These are phyloP conservation scores for Melastoma malabathricum DNA, from an alignment of 345 rosid genomes.

Conservation along the genomic window DNA sequence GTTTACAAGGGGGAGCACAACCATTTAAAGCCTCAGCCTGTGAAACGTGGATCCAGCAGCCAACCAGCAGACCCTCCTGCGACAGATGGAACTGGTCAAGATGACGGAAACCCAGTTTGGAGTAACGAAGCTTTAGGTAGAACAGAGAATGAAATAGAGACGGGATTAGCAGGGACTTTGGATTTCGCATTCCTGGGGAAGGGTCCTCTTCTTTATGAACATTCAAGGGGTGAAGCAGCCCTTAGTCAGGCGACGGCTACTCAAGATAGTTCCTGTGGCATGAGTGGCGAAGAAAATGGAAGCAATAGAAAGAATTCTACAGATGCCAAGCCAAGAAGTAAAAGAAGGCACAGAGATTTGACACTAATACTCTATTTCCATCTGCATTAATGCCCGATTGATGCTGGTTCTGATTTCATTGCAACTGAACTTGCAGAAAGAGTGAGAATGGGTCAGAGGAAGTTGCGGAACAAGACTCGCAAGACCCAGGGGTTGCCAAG, in stretches of 20 bases:
- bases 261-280: slow-evolving; percentile 49
- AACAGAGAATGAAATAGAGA: slow-evolving; percentile 22
- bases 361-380: not conserved
- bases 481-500: slow-evolving; percentile 23
- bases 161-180: not conserved
- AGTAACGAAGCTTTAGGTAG: slow-evolving; percentile 24
- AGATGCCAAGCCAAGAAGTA: slow-evolving; percentile 43
- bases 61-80: slow-evolving; percentile 24
- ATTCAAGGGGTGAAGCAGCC: slow-evolving; percentile 12
- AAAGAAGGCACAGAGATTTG: slow-evolving; percentile 46
- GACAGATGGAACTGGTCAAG: slow-evolving; percentile 27
- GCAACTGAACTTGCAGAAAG: slow-evolving; percentile 24
- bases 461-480: slow-evolving; percentile 23
- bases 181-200: slow-evolving; percentile 16
- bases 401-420: not conserved
- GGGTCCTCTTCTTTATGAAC: slow-evolving; percentile 16
- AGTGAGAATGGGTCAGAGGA: slow-evolving; percentile 37
- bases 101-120: slow-evolving; percentile 15
- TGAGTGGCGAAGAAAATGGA: slow-evolving; percentile 57
- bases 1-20: slow-evolving; percentile 96
- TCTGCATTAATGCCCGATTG: not conserved
- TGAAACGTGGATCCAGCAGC: slow-evolving; percentile 37
- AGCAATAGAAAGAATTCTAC: slow-evolving; percentile 36
- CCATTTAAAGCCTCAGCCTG: slow-evolving; percentile 73
- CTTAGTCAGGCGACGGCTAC: slow-evolving; percentile 25